These are phyloP conservation scores for Ganoderma sp. DNA, from an alignment of 1,284 basidiomycete genomes.

Conservation along the genomic window DNA sequence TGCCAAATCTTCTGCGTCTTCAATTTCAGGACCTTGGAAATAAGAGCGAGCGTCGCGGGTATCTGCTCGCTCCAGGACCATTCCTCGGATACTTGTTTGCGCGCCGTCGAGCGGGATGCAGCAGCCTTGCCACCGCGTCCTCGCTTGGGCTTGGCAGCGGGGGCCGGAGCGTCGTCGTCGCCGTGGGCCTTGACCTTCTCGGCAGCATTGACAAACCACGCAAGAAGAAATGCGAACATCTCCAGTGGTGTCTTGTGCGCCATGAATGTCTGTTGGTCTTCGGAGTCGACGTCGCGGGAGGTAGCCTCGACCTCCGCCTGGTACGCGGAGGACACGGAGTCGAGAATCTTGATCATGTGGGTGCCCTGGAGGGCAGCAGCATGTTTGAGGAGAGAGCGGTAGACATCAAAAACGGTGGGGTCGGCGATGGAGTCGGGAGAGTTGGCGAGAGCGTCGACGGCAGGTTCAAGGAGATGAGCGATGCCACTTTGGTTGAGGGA, in stretches of 20 bases:
- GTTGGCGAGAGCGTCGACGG: constrained; percentile 77
- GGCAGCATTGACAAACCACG: constrained; percentile 82
- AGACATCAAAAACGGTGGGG: constrained; percentile 75
- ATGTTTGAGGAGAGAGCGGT: constrained; percentile 78
- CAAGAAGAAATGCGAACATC: constrained; percentile 86
- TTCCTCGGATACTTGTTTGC: constrained; percentile 50
- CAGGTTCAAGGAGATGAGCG: constrained; percentile 61
- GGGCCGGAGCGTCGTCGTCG: constrained; percentile 54
- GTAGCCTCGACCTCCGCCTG: constrained; percentile 73
- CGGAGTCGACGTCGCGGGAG: constrained; percentile 66
- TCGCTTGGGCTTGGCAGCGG: constrained; percentile 55
- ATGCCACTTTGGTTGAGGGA: constrained; percentile 50
- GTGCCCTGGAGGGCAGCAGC: constrained; percentile 61
- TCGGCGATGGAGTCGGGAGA: constrained; percentile 73
- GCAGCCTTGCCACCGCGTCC: constrained; percentile 68
- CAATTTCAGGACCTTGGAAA: constrained; percentile 76
- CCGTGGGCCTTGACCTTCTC: constrained; percentile 72
- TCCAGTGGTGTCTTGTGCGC: constrained; percentile 80
- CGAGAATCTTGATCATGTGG: constrained; percentile 78
- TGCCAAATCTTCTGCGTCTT: constrained; percentile 87
- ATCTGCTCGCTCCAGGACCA: constrained; percentile 88
- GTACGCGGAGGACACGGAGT: constrained; percentile 77
- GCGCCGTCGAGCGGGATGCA: constrained; percentile 45
- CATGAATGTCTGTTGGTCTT: constrained; percentile 72
- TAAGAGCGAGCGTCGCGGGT: constrained; percentile 66